Base-by-base conservation (phyloP, 441 rosid genomes). In the Populus trichocarpa region DNA sequence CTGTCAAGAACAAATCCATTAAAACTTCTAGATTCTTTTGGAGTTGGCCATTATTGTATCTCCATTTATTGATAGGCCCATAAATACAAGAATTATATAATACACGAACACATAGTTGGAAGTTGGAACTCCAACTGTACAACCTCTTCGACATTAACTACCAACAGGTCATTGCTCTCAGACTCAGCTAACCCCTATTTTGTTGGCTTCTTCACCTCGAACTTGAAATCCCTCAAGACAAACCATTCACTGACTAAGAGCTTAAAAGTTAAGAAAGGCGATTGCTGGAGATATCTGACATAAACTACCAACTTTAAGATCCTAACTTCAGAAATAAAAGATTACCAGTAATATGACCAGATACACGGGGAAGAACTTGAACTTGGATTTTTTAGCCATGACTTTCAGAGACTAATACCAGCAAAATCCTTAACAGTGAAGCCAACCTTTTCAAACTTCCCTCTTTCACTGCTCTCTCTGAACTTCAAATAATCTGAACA, bases 391-490 rank as follows among this genome's bases (percentile, higher is more conserved):
- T 63, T 10, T 10, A 13, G 46, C 14, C n/a, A 11, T 40, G 33
- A 25, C 26, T 67, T 20, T 76, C 32, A 69, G 63, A 59, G 20
- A 26, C n/a, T 28, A 50, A 76, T 81, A 64, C 89, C 88, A 9
- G 92, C 91, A 70, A 89, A 90, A 68, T 85, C 90, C 75, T 84
- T 90, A 14, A 89, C 89, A 3, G 91, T 85, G 71, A 81, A 82
- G 22, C 90, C 87, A 67, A 86, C 87, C 82, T 83, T 86, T 75
- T 89, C 91, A 72, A 90, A 89, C 83, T 81, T 85, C 2, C 91
- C 91, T 33, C 68, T 82, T 63, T 83, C 92, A 5, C 71, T 83
- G 66, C 84, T 85, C 74, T 87, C 89, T 83, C 92, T 81, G 69
- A 89, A 90, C 69, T 81, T 89, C 50, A 90, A 67, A 75, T 87